These are phyloP conservation scores for Camellia sinensis DNA, from an alignment of 148 eudicot species.

Conservation along the genomic window DNA sequence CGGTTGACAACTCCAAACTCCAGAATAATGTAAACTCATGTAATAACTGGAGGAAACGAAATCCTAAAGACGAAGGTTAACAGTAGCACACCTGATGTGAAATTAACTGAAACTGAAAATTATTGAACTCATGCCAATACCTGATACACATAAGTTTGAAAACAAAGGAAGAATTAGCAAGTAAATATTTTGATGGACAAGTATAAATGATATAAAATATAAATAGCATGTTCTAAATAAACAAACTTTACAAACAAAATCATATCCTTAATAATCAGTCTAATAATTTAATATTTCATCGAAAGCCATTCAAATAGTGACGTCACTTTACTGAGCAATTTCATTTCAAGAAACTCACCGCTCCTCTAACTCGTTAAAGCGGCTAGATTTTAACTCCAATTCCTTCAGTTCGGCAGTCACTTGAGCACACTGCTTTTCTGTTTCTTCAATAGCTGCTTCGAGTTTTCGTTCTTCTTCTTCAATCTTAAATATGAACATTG, in stretches of 20 bases:
- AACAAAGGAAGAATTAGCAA: slow-evolving; percentile 3
- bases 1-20: neutral
- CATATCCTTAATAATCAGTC: neutral
- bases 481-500: slow-evolving; percentile 44
- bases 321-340: slow-evolving; percentile 2
- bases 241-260: neutral
- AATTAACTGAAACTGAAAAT: slow-evolving; percentile 88
- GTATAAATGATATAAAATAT: neutral
- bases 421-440: slow-evolving; percentile 80
- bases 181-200: neutral
- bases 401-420: slow-evolving; percentile 88
- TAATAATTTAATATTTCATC: neutral
- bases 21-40: neutral
- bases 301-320: neutral
- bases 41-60: neutral
- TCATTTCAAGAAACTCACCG: slow-evolving; percentile 39
- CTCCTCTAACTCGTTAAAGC: slow-evolving; percentile 93
- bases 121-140: slow-evolving; percentile 97
- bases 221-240: neutral
- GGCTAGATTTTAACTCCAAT: slow-evolving; percentile 76
- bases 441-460: slow-evolving; percentile 87
- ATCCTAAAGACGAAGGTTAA: neutral
- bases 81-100: slow-evolving; percentile 79
- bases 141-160: slow-evolving; percentile 38
- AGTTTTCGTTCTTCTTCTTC: slow-evolving; percentile 96